Evolutionary conservation across 768 basidiomycete species (phyloP), one percentile per base, ranked within the genome.

Genomic region (Leucocoprinus sp.): DNA sequence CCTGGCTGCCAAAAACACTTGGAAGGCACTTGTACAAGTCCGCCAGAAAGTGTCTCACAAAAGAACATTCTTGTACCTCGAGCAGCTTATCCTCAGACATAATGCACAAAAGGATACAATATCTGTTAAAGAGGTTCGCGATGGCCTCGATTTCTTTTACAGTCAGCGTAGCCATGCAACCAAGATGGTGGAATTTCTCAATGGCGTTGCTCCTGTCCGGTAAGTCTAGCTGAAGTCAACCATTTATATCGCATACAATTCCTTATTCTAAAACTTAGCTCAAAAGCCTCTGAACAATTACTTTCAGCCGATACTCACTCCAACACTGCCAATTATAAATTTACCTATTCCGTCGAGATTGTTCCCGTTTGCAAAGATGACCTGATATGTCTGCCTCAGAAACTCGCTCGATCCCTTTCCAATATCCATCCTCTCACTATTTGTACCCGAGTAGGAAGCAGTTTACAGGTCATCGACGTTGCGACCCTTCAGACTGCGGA

Each of bases 11-110:
- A 99, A 98, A 69, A 97, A 98, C 61, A 98, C 93, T 0, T 98
- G 95, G 96, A 93, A 92, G 59, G 92, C 95, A 1, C 74, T 92
- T 28, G 93, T 99, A 1, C 96, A 98, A 70, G 92, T 98, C n/a
- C 84, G 96, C 37, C 96, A 99, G 62, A 98, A 99, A 65, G 96
- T 98, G 34, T 74, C 91, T 3, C 96, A 99, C 63, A 99, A 99
- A 66, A 82, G 96, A 47, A 98, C 96, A 1, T 99, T 99, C 70
- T 65, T 99, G 55, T 99, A 83, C 70, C 80, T 98, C 42, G 96
- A 98, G 64, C 96, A 98, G 57, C 75, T 98, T 51, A 97, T 99
- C 60, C 67, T 98, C 57, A 97, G 93, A 63, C 92, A 98, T 58
- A 84, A 84, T 53, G 93, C 93, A 4, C 95, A 98, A 70, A 93